phyloP scores from a whole-genome alignment of 495 filamentous ascomycete genomes.

The Talaromyces wortmannii region DNA sequence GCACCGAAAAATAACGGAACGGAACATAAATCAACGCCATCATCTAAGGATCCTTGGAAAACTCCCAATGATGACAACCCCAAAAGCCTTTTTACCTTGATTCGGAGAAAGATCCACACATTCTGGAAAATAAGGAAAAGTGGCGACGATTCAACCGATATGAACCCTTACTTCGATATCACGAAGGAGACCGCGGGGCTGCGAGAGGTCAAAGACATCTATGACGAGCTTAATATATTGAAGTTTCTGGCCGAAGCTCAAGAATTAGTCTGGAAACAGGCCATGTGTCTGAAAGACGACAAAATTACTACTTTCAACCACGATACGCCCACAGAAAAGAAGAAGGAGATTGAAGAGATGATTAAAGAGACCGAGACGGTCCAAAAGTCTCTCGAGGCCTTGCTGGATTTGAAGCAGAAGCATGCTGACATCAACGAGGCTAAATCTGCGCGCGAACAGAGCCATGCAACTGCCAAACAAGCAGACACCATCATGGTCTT shows the following conservation, averaged over 20 bases:
- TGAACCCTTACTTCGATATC: slow-evolving; percentile 9
- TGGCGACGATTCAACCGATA: not conserved
- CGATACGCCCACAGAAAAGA: slow-evolving; percentile 14
- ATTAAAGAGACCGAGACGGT: slow-evolving; percentile 12
- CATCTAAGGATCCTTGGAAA: not conserved
- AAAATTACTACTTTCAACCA: not conserved
- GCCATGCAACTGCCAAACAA: slow-evolving; percentile 44
- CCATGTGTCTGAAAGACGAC: slow-evolving; percentile 4
- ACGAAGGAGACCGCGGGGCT: slow-evolving; percentile 15
- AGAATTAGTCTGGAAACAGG: slow-evolving; percentile 9
- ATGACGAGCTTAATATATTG: slow-evolving; percentile 23
- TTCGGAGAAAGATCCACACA: not conserved
- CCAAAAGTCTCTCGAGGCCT: slow-evolving; percentile 4
- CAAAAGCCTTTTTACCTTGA: too few relatives aligned
- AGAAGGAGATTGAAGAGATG: slow-evolving; percentile 14
- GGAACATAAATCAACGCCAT: not conserved
- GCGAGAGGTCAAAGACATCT: slow-evolving; percentile 16
- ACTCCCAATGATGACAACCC: too few relatives aligned
- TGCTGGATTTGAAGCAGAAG: slow-evolving; percentile 45
- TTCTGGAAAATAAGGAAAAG: slow-evolving; percentile 12
- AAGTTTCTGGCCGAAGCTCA: slow-evolving; percentile 20
- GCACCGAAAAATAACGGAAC: too few relatives aligned
- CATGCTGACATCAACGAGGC: slow-evolving; percentile 54
- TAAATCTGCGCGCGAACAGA: slow-evolving; percentile 45
- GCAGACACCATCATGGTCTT: slow-evolving; percentile 55